Conservation (phyloP, 345 rosid genomes). For the Eucalyptus cloeziana region DNA sequence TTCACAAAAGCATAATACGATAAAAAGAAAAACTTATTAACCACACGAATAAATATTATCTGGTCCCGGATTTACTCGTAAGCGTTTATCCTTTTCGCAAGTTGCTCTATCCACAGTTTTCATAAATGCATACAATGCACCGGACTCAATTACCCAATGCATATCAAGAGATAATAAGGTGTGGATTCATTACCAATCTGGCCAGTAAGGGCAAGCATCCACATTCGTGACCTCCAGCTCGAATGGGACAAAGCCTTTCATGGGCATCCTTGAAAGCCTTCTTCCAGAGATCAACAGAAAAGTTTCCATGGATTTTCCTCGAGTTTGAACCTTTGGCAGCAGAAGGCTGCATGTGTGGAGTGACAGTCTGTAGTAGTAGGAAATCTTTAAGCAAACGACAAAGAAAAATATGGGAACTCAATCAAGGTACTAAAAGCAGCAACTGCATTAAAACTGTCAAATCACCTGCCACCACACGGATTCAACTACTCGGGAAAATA, state of each 20-base stretch:
- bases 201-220: constrained; percentile 81
- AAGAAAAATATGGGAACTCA: not conserved
- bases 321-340: constrained; percentile 48
- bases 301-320: constrained; percentile 40
- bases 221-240: constrained; percentile 79
- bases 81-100: not conserved
- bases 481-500: constrained; percentile 71
- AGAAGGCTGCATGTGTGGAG: constrained; percentile 78
- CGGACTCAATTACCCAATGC: not conserved
- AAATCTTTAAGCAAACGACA: not conserved
- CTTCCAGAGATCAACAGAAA: constrained; percentile 83
- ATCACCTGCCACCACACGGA: constrained; percentile 98
- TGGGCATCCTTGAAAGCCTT: constrained; percentile 83
- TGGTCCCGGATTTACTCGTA: not conserved
- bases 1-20: not conserved
- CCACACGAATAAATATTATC: not conserved
- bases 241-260: constrained; percentile 84
- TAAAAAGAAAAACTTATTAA: not conserved
- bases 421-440: not conserved
- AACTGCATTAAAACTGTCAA: not conserved
- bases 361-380: constrained; percentile 43
- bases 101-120: not conserved
- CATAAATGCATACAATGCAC: not conserved
- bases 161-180: not conserved
- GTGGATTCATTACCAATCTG: constrained; percentile 43